Evolutionary conservation across 306 rosid species (phyloP).

Genomic region (Prunus mira): DNA sequence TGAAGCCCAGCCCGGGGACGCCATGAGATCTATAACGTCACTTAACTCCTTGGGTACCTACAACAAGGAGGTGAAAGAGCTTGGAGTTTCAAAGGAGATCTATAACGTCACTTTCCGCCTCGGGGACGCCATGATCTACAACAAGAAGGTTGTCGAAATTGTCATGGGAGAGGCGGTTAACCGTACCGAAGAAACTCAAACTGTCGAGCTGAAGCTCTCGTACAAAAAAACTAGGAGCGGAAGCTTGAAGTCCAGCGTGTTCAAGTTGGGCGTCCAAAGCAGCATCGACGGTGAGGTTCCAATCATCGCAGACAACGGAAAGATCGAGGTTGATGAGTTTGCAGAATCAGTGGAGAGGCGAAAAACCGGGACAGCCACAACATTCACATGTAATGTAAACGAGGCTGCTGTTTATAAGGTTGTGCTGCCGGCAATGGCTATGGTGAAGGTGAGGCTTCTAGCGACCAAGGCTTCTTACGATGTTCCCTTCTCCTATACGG

Average conservation of each 20-base stretch:
- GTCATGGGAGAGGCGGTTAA: neutral
- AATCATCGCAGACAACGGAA: neutral
- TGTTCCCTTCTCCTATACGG: too few relatives aligned
- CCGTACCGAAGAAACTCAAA: neutral
- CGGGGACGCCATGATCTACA: neutral
- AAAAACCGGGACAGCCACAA: neutral
- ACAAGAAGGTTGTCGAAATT: neutral
- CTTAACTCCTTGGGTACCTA: too few relatives aligned
- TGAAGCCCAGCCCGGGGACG: too few relatives aligned
- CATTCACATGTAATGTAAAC: too few relatives aligned
- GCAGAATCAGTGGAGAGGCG: neutral
- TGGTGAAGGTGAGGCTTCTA: too few relatives aligned
- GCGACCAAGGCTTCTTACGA: too few relatives aligned
- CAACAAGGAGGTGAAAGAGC: too few relatives aligned
- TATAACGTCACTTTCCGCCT: slow-evolving; percentile 4
- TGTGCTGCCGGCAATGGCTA: too few relatives aligned
- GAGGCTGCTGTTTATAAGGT: too few relatives aligned
- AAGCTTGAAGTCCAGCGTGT: slow-evolving; percentile 3
- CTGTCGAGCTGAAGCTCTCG: neutral
- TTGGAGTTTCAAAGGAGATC: neutral
- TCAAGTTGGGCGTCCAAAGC: neutral
- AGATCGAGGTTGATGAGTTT: neutral
- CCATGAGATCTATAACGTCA: too few relatives aligned
- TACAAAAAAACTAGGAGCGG: neutral
- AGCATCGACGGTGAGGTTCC: neutral